Evolutionary conservation across 1,284 basidiomycete genomes (phyloP).

Genomic region (Chalciporus sp.): DNA sequence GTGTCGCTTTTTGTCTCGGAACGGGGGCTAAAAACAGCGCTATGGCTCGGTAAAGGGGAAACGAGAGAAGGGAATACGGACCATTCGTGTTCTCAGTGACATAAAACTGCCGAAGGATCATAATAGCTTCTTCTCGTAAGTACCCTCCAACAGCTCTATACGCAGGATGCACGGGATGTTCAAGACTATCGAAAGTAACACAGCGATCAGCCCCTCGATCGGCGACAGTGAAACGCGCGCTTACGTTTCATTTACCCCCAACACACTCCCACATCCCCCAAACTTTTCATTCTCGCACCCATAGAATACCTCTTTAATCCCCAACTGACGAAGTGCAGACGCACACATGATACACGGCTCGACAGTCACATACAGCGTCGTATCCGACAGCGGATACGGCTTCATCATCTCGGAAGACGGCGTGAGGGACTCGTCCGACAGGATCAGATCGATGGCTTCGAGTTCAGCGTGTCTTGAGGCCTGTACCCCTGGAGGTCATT

Average conservation of each 20-base stretch:
- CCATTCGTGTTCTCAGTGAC: conserved; percentile 94
- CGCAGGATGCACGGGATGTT: conserved; percentile 70
- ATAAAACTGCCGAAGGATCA: conserved; percentile 94
- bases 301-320: conserved; percentile 90
- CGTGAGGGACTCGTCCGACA: conserved; percentile 64
- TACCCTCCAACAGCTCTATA: conserved; percentile 86
- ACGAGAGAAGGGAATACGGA: conserved; percentile 37
- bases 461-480: conserved; percentile 98
- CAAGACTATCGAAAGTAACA: conserved; percentile 42
- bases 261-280: conserved; percentile 95
- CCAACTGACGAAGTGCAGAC: conserved; percentile 90
- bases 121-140: conserved; percentile 90
- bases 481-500: conserved; percentile 42
- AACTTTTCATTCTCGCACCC: conserved; percentile 97
- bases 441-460: conserved; percentile 92
- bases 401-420: conserved; percentile 38
- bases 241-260: conserved; percentile 82
- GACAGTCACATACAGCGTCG: conserved; percentile 96
- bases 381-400: conserved; percentile 71
- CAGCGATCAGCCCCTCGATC: conserved; percentile 5
- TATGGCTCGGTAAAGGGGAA: conserved; percentile 5
- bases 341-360: conserved; percentile 99
- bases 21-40: conserved; percentile 55
- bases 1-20: conserved; percentile 71
- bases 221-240: conserved; percentile 21